These are phyloP conservation scores for Alternaria longipes DNA, from an alignment of 2,329 filamentous ascomycete species.

Conservation along the genomic window DNA sequence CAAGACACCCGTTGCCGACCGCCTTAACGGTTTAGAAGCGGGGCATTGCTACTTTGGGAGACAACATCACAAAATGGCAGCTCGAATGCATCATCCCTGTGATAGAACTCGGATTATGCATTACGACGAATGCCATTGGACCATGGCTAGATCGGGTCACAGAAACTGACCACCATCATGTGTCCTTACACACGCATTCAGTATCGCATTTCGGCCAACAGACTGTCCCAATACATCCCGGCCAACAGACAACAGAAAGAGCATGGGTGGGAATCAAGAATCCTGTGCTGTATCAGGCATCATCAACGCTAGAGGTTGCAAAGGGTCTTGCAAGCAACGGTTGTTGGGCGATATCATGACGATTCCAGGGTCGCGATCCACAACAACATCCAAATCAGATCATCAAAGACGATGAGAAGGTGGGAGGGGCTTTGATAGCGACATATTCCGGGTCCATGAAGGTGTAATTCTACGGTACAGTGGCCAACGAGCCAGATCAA, in stretches of 20 bases:
- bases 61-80: background rate
- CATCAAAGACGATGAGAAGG: background rate
- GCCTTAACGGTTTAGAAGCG: background rate
- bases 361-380: background rate
- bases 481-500: background rate
- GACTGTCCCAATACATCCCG: background rate
- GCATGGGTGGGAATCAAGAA: background rate
- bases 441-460: background rate
- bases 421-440: background rate
- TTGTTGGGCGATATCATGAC: conserved; percentile 1
- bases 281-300: background rate
- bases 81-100: background rate
- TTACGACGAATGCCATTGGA: background rate
- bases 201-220: background rate
- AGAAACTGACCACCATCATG: background rate
- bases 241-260: background rate
- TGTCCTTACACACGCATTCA: background rate
- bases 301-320: background rate
- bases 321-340: background rate
- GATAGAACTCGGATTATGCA: background rate
- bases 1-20: conserved; percentile 9
- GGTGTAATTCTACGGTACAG: background rate
- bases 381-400: background rate
- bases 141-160: no score
- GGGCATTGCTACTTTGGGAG: background rate